Conservation (phyloP, 495 filamentous ascomycete genomes). For the Choiromyces venosus region DNA sequence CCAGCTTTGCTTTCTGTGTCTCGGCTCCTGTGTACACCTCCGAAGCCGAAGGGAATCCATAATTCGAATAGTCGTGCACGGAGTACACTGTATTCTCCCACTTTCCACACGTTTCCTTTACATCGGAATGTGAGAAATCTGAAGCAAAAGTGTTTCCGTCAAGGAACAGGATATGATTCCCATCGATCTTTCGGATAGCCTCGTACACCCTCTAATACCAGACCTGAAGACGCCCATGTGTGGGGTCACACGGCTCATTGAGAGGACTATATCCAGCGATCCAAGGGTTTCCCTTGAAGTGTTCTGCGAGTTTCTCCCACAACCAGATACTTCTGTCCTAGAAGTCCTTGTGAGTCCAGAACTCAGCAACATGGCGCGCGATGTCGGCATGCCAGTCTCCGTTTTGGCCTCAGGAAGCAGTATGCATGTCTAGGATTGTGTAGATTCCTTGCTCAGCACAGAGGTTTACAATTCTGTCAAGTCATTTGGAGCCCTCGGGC, state of each 20-base stretch:
- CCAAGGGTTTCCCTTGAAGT: conserved; percentile 53
- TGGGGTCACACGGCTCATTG: conserved; percentile 60
- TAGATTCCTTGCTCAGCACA: conserved; percentile 57
- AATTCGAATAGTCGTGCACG: conserved; percentile 57
- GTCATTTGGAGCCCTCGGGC: conserved; percentile 52
- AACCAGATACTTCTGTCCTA: conserved; percentile 58
- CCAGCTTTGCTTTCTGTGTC: conserved; percentile 51
- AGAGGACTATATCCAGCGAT: conserved; percentile 63
- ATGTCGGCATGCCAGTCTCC: conserved; percentile 62
- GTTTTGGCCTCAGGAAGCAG: conserved; percentile 61
- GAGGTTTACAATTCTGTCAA: conserved; percentile 57
- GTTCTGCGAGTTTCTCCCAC: conserved; percentile 56
- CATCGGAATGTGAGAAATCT: conserved; percentile 46
- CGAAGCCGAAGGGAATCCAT: conserved; percentile 54
- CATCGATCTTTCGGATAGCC: conserved; percentile 55
- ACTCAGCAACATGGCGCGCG: conserved; percentile 51
- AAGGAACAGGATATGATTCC: conserved; percentile 58
- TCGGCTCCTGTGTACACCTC: conserved; percentile 51
- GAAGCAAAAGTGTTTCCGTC: conserved; percentile 64
- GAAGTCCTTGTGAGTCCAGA: conserved; percentile 60
- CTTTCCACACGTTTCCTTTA: conserved; percentile 35
- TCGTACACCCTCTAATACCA: conserved; percentile 57
- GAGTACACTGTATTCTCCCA: conserved; percentile 56
- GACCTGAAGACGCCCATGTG: conserved; percentile 51
- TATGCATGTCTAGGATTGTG: conserved; percentile 60